Base-by-base conservation (phyloP, 805 yeast genomes). In the Ascoidea tarda region DNA sequence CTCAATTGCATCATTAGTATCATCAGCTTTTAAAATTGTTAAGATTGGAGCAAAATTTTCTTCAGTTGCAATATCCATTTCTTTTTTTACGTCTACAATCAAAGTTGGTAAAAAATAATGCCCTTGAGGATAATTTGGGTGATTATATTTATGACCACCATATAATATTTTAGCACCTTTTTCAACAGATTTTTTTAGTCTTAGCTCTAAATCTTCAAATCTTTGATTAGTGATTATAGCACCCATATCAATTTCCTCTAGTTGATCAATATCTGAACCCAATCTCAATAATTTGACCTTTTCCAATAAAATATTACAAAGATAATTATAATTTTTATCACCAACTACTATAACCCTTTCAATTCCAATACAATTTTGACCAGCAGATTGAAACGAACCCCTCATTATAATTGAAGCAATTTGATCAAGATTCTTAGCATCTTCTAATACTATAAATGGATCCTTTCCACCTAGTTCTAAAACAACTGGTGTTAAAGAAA, bases 401-500 rank as follows among this genome's bases (percentile, higher is more conserved):
- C 99, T 76, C 84, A 93, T 76, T 46, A 93, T 76, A 32, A 89
- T 81, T 14, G 96, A 87, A 0, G 96, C 82, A 47, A 84, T 69
- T 5, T 74, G 68, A 6, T 73, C 66, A 47, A 77, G 58, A 4
- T 69, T 66, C 33, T 69, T 62, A 32, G 69, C 84, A 59, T 87
- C 93, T 61, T 91, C 97, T 58, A 93, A 74, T 4, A 90, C 88
- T 51, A 93, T 75, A 21, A 88, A 79, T 0, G 97, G 84, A 66
- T 93, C 99, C 62, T 93, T 93, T 21, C 99, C 99, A 45, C 99
- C 99, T 45, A 93, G 73, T 66, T 93, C 99, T 6, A 88, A 90
- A 28, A 91, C 97, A 47, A 91, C 89, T 0, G 98, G 99, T 0
- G 96, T 91, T 60, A 93, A 71, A n/a, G 86, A 75, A 55, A 79